These are phyloP conservation scores for Cutaneotrichosporon spelunceum DNA, from an alignment of 1,284 basidiomycete species.

Conservation along the genomic window DNA sequence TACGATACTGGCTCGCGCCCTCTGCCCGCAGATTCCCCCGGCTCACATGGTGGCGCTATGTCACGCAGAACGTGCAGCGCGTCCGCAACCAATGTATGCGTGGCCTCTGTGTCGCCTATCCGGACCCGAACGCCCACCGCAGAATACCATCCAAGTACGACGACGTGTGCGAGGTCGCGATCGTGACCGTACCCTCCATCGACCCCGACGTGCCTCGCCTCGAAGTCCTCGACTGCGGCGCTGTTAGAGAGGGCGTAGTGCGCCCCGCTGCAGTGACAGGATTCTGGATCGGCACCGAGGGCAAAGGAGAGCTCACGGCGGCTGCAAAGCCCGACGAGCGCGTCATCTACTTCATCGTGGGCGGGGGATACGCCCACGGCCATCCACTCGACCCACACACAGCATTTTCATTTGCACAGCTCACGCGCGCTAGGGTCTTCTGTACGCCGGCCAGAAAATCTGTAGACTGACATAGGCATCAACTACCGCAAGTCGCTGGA, in stretches of 20 bases:
- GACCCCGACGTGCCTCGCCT: slow-evolving; percentile 5
- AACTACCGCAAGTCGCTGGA: slow-evolving; percentile 25
- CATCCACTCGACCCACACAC: slow-evolving; percentile 17
- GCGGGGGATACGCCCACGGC: slow-evolving; percentile 18
- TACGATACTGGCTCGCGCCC: slow-evolving; percentile 7
- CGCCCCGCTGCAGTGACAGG: neutral
- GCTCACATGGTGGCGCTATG: slow-evolving; percentile 4
- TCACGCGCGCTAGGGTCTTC: slow-evolving; percentile 11
- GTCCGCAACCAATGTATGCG: slow-evolving; percentile 4
- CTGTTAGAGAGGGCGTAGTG: neutral
- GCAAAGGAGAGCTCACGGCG: neutral
- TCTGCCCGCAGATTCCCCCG: slow-evolving; percentile 3
- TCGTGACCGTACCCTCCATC: neutral
- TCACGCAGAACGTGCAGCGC: slow-evolving; percentile 7
- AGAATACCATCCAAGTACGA: neutral
- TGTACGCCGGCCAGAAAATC: neutral
- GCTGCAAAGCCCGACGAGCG: slow-evolving; percentile 13
- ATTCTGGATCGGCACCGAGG: slow-evolving; percentile 8
- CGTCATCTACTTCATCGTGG: slow-evolving; percentile 18
- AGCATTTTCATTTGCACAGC: slow-evolving; percentile 7
- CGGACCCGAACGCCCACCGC: neutral
- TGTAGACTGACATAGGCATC: slow-evolving; percentile 10
- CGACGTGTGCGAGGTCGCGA: slow-evolving; percentile 4
- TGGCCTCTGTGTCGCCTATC: slow-evolving; percentile 8
- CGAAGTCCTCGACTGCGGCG: neutral